These are phyloP conservation scores for Casuarina glauca DNA, from an alignment of 306 rosid genomes.

Conservation along the genomic window DNA sequence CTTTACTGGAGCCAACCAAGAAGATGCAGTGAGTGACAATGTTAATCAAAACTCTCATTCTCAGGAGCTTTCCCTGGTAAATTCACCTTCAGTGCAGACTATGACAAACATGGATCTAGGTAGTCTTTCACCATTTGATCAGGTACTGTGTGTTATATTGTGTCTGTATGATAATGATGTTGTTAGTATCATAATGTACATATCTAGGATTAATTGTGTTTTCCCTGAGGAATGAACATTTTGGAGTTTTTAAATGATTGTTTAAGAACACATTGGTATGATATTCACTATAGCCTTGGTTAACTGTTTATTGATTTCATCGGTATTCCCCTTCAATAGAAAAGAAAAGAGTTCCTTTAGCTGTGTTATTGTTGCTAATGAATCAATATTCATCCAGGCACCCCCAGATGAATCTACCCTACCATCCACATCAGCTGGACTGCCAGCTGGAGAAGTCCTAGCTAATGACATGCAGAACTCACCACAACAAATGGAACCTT, in stretches of 20 bases:
- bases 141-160: conserved; percentile 25
- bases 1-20: conserved; percentile 34
- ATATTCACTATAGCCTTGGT: neutral
- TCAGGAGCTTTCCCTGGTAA: conserved; percentile 35
- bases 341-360: neutral
- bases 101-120: conserved; percentile 20
- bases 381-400: conserved; percentile 26
- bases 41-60: conserved; percentile 26
- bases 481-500: conserved; percentile 16
- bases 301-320: neutral
- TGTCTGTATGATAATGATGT: too few relatives aligned
- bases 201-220: neutral
- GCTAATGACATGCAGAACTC: conserved; percentile 28
- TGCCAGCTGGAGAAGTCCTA: conserved; percentile 26
- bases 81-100: conserved; percentile 27
- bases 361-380: neutral
- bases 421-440: conserved; percentile 15
- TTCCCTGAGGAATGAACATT: neutral
- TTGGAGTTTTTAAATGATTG: neutral
- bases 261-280: neutral
- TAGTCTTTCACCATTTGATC: conserved; percentile 22
- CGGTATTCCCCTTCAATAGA: neutral
- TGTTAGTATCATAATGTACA: neutral
- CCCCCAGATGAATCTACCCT: conserved; percentile 22
- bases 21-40: conserved; percentile 36